Base-by-base conservation (phyloP, 1,284 basidiomycete species). In the Microbotryum violaceum region DNA sequence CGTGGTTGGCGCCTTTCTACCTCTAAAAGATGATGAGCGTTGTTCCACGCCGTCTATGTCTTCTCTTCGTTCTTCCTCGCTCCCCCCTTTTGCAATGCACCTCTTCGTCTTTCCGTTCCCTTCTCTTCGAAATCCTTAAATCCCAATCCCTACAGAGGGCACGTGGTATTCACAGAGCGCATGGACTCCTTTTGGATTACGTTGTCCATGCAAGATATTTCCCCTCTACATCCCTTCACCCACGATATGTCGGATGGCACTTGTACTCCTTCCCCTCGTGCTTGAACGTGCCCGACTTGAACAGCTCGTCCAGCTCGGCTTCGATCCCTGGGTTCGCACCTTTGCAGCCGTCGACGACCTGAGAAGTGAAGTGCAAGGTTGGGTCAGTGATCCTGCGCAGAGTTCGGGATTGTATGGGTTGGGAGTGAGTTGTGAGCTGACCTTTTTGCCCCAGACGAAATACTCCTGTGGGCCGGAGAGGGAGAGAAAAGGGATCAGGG, bases 1-100 rank as follows among this genome's bases (percentile, higher is more conserved):
- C 83, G 64, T 97, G 92, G 92, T 79, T 97, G 71, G 83, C 82
- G 70, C 91, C 76, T 21, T 67, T 72, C 58, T 12, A 54, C 10
- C 37, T 64, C 49, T 42, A 9, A 37, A 37, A 37, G 33, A 37
- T 29, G 27, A 29, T 29, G 4, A 29, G 27, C 27, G 27, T 29
- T 29, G 27, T 31, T 31, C 31, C 37, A 42, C 16, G 14, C 37
- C 37, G 16, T 18, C 37, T 42, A 31, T 10, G 9, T 18, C 6
- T 42, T 18, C 3, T 18, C 12, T 42, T 42, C 12, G 37, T 42
- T 42, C 37, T 16, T 18, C 37, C 37, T 42, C 37, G 12, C 37
- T 42, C 37, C 14, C 37, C 14, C 7, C 9, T 31, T 8, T 8
- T 31, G 31, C 31, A 31, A 31, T 31, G 31, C 31, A 31, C 31